A percentile compares a stretch with the other conserved stretches of the same genome.
These are phyloP conservation scores for Talaromyces proteolyticus DNA, from an alignment of 495 filamentous ascomycete species.

Conservation along the genomic window DNA sequence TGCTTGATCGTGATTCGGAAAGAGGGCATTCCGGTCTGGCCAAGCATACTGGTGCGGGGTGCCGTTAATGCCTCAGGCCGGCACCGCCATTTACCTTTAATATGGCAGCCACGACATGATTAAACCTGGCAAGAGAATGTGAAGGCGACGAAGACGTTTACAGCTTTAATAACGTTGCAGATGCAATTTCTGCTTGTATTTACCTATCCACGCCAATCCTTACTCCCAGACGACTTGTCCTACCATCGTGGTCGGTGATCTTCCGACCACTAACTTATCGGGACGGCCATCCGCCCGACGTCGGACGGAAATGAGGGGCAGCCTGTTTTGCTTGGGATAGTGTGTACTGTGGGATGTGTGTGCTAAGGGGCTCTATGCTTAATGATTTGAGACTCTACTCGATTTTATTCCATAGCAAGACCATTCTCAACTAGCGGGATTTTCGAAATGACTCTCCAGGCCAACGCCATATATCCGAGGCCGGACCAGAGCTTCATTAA, in stretches of 20 bases:
- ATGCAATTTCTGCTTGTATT: neutral
- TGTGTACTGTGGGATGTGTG: neutral
- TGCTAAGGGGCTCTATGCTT: no score
- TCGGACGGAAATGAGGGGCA: neutral
- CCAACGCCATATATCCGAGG: slow-evolving; percentile 57
- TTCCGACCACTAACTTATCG: no score
- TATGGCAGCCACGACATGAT: no score
- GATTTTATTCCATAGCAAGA: neutral
- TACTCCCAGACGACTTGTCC: no score
- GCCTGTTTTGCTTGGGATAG: neutral
- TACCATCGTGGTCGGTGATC: neutral
- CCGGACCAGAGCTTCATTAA: slow-evolving; percentile 52
- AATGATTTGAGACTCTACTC: slow-evolving; percentile 1
- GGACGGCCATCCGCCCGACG: no score
- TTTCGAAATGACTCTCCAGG: slow-evolving; percentile 49
- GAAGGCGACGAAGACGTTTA: no score
- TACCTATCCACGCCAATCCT: neutral
- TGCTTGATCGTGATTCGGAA: neutral
- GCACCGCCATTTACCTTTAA: no score
- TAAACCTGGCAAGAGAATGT: no score
- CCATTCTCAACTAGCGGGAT: neutral
- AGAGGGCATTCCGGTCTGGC: neutral
- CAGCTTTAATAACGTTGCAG: neutral
- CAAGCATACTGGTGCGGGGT: neutral
- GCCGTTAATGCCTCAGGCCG: neutral